These are phyloP conservation scores for Trypanosoma theileri DNA, from an alignment of 208 protist genomes.

Conservation along the genomic window DNA sequence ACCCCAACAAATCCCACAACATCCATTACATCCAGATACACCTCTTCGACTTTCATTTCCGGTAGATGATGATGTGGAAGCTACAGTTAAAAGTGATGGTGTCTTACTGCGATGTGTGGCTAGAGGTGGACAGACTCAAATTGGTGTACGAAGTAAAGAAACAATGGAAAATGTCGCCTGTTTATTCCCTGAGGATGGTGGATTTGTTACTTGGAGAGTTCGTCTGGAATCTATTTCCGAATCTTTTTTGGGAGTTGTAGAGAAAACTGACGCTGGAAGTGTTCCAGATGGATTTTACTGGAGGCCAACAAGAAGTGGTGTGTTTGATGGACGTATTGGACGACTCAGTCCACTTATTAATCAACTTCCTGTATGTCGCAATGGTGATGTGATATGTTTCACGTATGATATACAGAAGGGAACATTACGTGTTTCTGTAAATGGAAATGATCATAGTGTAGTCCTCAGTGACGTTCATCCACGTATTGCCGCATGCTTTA, in stretches of 20 bases:
- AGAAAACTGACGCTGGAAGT: slow-evolving; percentile 39
- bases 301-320: slow-evolving; percentile 54
- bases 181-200: slow-evolving; percentile 51
- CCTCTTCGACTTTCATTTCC: slow-evolving; percentile 54
- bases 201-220: slow-evolving; percentile 66
- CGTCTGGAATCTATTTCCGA: slow-evolving; percentile 66
- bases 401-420: slow-evolving; percentile 45
- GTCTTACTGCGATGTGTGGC: slow-evolving; percentile 64
- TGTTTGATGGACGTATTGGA: slow-evolving; percentile 64
- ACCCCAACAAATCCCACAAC: neutral
- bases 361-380: slow-evolving; percentile 59
- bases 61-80: slow-evolving; percentile 65
- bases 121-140: slow-evolving; percentile 39
- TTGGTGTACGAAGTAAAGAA: slow-evolving; percentile 81
- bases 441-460: slow-evolving; percentile 53
- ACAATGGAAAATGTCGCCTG: slow-evolving; percentile 41
- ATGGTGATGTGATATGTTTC: slow-evolving; percentile 60
- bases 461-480: slow-evolving; percentile 55
- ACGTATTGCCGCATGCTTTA: slow-evolving; percentile 71
- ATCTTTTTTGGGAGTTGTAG: slow-evolving; percentile 76
- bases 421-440: slow-evolving; percentile 49
- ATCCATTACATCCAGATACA: neutral
- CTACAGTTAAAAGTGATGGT: slow-evolving; percentile 48
- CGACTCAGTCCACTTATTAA: slow-evolving; percentile 33
- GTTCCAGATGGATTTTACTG: slow-evolving; percentile 83